phyloP scores from a whole-genome alignment of 1,139 yeast species.

The Pichia sp. region DNA sequence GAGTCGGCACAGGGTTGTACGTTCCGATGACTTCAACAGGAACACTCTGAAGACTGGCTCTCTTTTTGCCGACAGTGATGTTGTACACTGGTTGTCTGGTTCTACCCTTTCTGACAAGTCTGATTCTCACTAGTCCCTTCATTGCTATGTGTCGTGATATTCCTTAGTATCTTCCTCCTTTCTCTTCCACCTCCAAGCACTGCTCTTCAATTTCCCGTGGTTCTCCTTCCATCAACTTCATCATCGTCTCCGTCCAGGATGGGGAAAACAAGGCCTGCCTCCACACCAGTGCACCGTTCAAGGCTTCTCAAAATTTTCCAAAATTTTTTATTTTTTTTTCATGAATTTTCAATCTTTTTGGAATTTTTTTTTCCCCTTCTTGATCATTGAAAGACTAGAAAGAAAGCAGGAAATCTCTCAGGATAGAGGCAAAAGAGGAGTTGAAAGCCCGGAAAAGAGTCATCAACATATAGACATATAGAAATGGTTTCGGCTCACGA shows the following conservation, averaged over 20 bases:
- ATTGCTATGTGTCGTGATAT: constrained; percentile 21
- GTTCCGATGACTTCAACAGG: constrained; percentile 97
- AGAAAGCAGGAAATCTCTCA: not conserved
- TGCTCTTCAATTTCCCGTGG: not conserved
- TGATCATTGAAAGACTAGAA: constrained; percentile 5
- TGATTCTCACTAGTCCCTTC: constrained; percentile 58
- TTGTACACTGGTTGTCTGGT: constrained; percentile 83
- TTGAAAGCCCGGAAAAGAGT: not conserved
- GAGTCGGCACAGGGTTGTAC: constrained; percentile 77
- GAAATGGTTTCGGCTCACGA: constrained; percentile 42
- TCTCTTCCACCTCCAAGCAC: not conserved
- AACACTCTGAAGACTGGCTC: constrained; percentile 69
- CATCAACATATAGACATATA: not conserved
- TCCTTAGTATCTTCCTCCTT: constrained; percentile 2
- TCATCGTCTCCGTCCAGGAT: not conserved
- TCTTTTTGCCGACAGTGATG: constrained; percentile 78
- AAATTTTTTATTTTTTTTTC: not conserved
- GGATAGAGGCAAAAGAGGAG: not conserved
- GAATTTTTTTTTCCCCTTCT: constrained; percentile 6
- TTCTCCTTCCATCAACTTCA: not conserved
- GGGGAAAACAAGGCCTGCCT: not conserved
- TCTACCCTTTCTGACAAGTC: constrained; percentile 92
- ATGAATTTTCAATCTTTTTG: not conserved
- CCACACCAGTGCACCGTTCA: not conserved
- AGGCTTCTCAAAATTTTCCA: not conserved